These are phyloP conservation scores for Sphaerobolus stellatus DNA, from an alignment of 1,284 basidiomycete genomes.

Conservation along the genomic window DNA sequence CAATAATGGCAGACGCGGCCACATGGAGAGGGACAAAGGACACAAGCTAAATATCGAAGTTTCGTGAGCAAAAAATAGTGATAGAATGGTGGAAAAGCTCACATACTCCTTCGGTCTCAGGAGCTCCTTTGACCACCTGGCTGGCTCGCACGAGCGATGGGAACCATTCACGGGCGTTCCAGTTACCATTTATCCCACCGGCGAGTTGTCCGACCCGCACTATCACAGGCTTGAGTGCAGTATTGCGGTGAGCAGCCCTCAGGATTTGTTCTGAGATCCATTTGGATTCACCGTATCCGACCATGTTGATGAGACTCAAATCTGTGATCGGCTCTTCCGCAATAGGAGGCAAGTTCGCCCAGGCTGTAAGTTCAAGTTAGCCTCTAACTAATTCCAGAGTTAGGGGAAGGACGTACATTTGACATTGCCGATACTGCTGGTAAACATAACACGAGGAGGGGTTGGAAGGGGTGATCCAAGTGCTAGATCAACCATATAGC, in stretches of 20 bases:
- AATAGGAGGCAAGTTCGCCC: slow-evolving; percentile 2
- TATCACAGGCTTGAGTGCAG: slow-evolving; percentile 22
- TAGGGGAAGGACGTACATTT: slow-evolving; percentile 15
- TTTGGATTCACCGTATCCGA: slow-evolving; percentile 37
- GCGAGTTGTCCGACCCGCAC: slow-evolving; percentile 33
- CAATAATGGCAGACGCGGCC: slow-evolving; percentile 30
- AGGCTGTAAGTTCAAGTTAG: slow-evolving; percentile 9
- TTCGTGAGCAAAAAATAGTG: not conserved
- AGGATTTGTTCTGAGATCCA: slow-evolving; percentile 35
- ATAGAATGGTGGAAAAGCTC: not conserved
- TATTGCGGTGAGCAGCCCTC: slow-evolving; percentile 19
- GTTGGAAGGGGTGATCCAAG: slow-evolving; percentile 19
- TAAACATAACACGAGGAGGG: slow-evolving; percentile 26
- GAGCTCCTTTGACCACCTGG: slow-evolving; percentile 24
- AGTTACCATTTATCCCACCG: slow-evolving; percentile 27
- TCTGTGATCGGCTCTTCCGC: slow-evolving; percentile 15
- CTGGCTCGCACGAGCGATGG: slow-evolving; percentile 29
- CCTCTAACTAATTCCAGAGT: not conserved
- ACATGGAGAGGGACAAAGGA: slow-evolving; percentile 34
- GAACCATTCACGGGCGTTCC: slow-evolving; percentile 32
- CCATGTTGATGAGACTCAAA: slow-evolving; percentile 16
- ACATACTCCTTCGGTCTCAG: slow-evolving; percentile 25
- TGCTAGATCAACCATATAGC: slow-evolving; percentile 26
- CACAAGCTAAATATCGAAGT: slow-evolving; percentile 18
- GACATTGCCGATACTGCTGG: slow-evolving; percentile 26